Evolutionary conservation across 768 basidiomycete species (phyloP).

Genomic region (Mycena rosella): DNA sequence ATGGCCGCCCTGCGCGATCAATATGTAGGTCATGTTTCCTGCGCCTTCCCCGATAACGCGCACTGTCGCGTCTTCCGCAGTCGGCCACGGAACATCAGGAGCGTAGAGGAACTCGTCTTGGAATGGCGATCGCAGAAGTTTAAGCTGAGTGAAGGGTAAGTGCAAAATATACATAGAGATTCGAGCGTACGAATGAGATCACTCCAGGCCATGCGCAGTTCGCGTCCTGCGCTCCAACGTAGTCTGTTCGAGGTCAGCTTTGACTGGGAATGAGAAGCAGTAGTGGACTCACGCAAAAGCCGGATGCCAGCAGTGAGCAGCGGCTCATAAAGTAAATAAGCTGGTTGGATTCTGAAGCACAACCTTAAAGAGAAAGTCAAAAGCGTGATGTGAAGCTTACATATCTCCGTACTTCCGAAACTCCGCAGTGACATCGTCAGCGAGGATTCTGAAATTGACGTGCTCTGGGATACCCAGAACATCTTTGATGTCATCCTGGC

Average conservation of each 20-base stretch:
- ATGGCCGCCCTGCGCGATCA: constrained; percentile 49
- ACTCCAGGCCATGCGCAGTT: constrained; percentile 48
- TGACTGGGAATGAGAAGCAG: not conserved
- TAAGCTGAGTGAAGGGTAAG: constrained; percentile 32
- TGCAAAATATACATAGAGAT: not conserved
- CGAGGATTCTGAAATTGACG: constrained; percentile 36
- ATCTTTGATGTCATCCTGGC: constrained; percentile 20
- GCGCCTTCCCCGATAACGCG: no score
- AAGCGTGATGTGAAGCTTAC: constrained; percentile 24
- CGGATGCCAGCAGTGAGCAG: constrained; percentile 47
- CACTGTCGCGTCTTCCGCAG: no score
- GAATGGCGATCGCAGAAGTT: constrained; percentile 41
- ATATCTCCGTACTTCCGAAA: constrained; percentile 38
- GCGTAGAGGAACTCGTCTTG: constrained; percentile 42
- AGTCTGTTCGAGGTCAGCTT: constrained; percentile 36
- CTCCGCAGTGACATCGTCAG: constrained; percentile 23
- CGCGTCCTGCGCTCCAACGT: constrained; percentile 45
- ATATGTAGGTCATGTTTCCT: no score
- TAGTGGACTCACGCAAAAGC: constrained; percentile 42
- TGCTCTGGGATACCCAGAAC: constrained; percentile 37
- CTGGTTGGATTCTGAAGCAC: constrained; percentile 14
- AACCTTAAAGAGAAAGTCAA: not conserved
- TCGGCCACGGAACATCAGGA: no score
- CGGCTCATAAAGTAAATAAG: constrained; percentile 41
- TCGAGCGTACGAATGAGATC: constrained; percentile 39